Conservation (phyloP, 2,329 filamentous ascomycete genomes). For the Aspergillus sp. region DNA sequence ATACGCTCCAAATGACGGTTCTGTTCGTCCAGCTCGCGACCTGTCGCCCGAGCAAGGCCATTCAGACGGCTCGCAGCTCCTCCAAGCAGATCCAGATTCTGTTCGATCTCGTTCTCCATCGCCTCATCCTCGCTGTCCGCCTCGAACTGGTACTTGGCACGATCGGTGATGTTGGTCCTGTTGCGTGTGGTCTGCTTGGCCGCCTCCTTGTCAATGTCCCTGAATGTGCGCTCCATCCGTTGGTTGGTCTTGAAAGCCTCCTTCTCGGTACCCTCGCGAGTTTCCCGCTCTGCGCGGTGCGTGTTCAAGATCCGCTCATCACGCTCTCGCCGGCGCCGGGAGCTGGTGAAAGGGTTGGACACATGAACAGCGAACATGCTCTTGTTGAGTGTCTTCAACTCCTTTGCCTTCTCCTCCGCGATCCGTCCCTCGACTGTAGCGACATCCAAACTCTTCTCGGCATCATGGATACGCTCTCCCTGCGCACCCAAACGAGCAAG, state of each 20-base stretch:
- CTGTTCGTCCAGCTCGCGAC: slow-evolving; percentile 72
- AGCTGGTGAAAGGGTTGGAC: slow-evolving; percentile 74
- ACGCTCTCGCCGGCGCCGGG: slow-evolving; percentile 62
- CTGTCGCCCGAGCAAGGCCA: slow-evolving; percentile 71
- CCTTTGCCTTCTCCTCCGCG: slow-evolving; percentile 76
- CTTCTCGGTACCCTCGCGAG: slow-evolving; percentile 57
- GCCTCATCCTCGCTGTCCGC: slow-evolving; percentile 70
- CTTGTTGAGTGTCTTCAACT: slow-evolving; percentile 81
- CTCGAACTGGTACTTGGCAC: slow-evolving; percentile 76
- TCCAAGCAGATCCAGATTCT: slow-evolving; percentile 62
- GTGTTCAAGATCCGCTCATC: slow-evolving; percentile 71
- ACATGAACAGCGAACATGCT: slow-evolving; percentile 90
- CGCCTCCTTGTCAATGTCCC: slow-evolving; percentile 62
- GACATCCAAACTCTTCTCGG: slow-evolving; percentile 79
- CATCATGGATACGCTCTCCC: slow-evolving; percentile 78
- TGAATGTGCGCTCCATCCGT: slow-evolving; percentile 64
- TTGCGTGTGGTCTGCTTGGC: slow-evolving; percentile 53
- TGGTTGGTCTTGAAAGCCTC: slow-evolving; percentile 58
- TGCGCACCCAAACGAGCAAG: slow-evolving; percentile 74
- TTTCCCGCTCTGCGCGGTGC: slow-evolving; percentile 58
- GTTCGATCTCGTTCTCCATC: slow-evolving; percentile 72
- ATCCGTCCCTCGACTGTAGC: slow-evolving; percentile 74
- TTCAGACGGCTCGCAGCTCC: slow-evolving; percentile 71
- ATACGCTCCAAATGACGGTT: slow-evolving; percentile 78
- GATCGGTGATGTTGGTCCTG: slow-evolving; percentile 59